These are phyloP conservation scores for Monascus purpureus DNA, from an alignment of 495 filamentous ascomycete genomes.

Conservation along the genomic window DNA sequence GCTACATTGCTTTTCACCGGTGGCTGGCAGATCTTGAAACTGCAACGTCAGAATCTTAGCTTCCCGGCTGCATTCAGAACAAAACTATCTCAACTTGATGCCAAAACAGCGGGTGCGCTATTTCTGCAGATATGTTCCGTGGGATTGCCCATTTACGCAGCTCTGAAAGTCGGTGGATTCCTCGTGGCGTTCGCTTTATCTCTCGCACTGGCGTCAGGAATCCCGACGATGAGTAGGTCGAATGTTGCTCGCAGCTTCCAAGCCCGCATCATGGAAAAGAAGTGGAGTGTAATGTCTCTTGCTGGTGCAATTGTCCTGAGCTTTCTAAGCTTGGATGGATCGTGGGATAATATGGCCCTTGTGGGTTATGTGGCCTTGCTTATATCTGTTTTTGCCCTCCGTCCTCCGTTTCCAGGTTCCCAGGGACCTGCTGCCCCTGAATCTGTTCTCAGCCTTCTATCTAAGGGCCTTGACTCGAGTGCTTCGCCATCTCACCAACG, in stretches of 20 bases:
- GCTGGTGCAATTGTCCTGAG: slow-evolving; percentile 13
- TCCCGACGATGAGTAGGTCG: slow-evolving; percentile 15
- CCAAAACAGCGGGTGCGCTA: slow-evolving; percentile 5
- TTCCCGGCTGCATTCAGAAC: slow-evolving; percentile 2
- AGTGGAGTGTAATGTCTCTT: slow-evolving; percentile 15
- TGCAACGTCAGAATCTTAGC: slow-evolving; percentile 3
- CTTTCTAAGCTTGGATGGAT: slow-evolving; percentile 19
- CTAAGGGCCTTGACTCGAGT: slow-evolving; percentile 1
- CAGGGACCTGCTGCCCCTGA: slow-evolving; percentile 11
- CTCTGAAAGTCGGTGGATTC: slow-evolving; percentile 40
- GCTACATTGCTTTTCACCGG: slow-evolving; percentile 18
- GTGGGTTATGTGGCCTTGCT: slow-evolving; percentile 34
- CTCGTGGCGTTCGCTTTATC: slow-evolving; percentile 37
- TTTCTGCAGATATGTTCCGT: slow-evolving; percentile 20
- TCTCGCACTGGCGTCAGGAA: slow-evolving; percentile 27
- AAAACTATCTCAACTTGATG: slow-evolving; percentile 9
- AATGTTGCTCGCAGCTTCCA: slow-evolving; percentile 7
- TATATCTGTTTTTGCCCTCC: slow-evolving; percentile 27
- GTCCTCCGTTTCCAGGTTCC: slow-evolving; percentile 24
- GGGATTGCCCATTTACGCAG: slow-evolving; percentile 42
- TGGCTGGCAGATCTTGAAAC: slow-evolving; percentile 9
- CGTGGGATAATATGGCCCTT: slow-evolving; percentile 18
- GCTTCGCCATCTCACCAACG: slow-evolving; percentile 6
- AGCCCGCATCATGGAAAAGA: slow-evolving; percentile 10
- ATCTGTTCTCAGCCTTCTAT: slow-evolving; percentile 14